phyloP scores from a whole-genome alignment of 1,284 basidiomycete species.

The Volvariella volvacea region DNA sequence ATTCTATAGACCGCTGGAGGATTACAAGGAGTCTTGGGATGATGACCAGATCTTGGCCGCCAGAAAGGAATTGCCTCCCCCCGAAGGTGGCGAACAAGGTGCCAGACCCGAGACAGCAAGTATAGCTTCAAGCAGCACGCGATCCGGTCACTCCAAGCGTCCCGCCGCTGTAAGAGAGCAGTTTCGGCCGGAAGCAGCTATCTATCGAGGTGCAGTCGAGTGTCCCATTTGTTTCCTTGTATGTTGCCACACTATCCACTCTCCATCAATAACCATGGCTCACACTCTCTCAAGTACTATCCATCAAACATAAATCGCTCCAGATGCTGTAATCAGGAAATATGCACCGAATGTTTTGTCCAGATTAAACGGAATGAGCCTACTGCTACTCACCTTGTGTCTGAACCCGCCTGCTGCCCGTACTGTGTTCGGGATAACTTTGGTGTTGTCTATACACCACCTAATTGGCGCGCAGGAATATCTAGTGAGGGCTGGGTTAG shows the following conservation, averaged over 20 bases:
- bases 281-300: conserved; percentile 61
- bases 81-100: conserved; percentile 31
- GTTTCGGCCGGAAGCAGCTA: conserved; percentile 62
- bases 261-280: conserved; percentile 18
- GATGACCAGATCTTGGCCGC: conserved; percentile 77
- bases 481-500: conserved; percentile 62
- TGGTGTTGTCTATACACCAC: conserved; percentile 86
- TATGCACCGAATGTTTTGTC: conserved; percentile 99
- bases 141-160: conserved; percentile 40
- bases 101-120: conserved; percentile 30
- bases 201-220: conserved; percentile 86
- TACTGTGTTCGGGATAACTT: conserved; percentile 98
- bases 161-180: conserved; percentile 51
- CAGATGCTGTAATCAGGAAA: conserved; percentile 95
- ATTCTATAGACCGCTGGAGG: conserved; percentile 93
- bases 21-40: conserved; percentile 84
- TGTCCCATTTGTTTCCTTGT: conserved; percentile 99
- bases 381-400: conserved; percentile 85
- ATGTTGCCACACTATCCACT: conserved; percentile 24
- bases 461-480: conserved; percentile 71
- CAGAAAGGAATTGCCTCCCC: conserved; percentile 51
- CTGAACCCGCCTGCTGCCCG: conserved; percentile 92
- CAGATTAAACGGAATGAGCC: conserved; percentile 97
- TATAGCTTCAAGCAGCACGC: conserved; percentile 22
- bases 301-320: conserved; percentile 95